These are phyloP conservation scores for Fusarium burgessii DNA, from an alignment of 2,329 filamentous ascomycete species.

Conservation along the genomic window DNA sequence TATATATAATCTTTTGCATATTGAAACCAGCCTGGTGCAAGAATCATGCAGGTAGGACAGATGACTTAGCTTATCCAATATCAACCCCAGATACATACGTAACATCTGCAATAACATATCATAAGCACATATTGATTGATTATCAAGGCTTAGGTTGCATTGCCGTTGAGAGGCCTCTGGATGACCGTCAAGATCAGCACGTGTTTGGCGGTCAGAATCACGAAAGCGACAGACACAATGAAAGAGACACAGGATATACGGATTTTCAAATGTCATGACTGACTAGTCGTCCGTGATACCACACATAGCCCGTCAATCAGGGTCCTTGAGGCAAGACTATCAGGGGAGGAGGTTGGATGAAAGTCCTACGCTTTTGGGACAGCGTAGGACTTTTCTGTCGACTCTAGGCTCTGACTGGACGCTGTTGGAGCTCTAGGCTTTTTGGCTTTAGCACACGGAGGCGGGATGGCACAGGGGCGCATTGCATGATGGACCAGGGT, in stretches of 20 bases:
- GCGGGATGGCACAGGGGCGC: constrained; percentile 40
- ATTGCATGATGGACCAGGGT: constrained; percentile 42
- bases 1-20: background rate
- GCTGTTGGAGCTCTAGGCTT: constrained; percentile 12
- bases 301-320: constrained; percentile 13
- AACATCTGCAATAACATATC: background rate
- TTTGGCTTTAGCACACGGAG: constrained; percentile 19
- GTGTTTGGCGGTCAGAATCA: constrained; percentile 12
- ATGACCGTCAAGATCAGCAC: constrained; percentile 32
- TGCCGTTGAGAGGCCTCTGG: background rate
- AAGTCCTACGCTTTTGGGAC: constrained; percentile 35
- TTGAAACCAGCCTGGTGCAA: background rate
- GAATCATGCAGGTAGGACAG: background rate
- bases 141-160: background rate
- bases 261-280: background rate
- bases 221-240: background rate
- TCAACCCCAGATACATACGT: background rate
- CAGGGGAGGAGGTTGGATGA: constrained; percentile 16
- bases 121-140: background rate
- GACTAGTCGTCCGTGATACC: background rate
- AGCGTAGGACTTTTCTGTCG: constrained; percentile 36
- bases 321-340: constrained; percentile 6
- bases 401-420: constrained; percentile 23
- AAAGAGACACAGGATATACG: background rate
- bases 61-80: background rate